Percentiles rank a stretch among this genome's conserved stretches.
Conservation (phyloP, 176 grass and related monocot species). For the Areca catechu region DNA sequence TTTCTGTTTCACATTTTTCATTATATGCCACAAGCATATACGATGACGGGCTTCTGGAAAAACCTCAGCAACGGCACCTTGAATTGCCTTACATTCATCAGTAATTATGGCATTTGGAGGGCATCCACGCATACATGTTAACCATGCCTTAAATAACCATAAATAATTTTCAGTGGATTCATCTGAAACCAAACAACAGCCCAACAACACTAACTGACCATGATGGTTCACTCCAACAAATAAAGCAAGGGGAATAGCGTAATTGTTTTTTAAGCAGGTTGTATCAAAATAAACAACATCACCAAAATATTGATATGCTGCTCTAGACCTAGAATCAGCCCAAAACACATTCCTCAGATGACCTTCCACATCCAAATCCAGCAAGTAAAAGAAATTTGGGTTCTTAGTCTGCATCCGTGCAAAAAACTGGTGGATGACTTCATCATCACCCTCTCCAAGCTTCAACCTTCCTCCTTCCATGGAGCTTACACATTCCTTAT, state of each 20-base stretch:
- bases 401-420: constrained; percentile 49
- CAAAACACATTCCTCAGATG: constrained; percentile 64
- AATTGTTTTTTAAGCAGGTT: constrained; percentile 53
- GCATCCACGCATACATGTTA: constrained; percentile 49
- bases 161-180: constrained; percentile 64
- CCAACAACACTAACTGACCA: constrained; percentile 57
- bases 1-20: constrained; percentile 43
- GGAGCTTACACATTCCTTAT: constrained; percentile 27
- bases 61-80: constrained; percentile 36
- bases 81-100: constrained; percentile 41
- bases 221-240: constrained; percentile 64
- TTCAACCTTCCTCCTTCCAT: constrained; percentile 56
- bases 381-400: constrained; percentile 64
- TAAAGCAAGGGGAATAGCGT: constrained; percentile 37
- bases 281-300: constrained; percentile 59
- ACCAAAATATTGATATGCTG: constrained; percentile 44
- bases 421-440: constrained; percentile 43
- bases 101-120: constrained; percentile 50
- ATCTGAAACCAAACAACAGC: constrained; percentile 69
- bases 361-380: constrained; percentile 65
- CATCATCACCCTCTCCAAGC: constrained; percentile 38
- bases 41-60: constrained; percentile 53
- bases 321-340: constrained; percentile 66
- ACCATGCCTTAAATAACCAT: constrained; percentile 63
- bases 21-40: constrained; percentile 42